Evolutionary conservation across 2,329 filamentous ascomycete genomes (phyloP).

Genomic region (Bimuria novae-zelandiae): DNA sequence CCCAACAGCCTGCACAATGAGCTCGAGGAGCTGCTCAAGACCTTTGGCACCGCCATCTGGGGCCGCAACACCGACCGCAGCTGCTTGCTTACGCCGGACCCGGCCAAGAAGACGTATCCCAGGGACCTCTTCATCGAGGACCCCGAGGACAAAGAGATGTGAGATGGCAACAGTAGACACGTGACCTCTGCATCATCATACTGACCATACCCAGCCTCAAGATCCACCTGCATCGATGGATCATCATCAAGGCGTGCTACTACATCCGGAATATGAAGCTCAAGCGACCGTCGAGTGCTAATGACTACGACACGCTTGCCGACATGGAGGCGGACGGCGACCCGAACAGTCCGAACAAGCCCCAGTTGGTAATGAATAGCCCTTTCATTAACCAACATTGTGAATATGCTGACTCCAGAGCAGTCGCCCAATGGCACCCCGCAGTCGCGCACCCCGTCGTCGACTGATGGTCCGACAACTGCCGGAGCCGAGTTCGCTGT

Average conservation of each 20-base stretch:
- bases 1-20: constrained; percentile 36
- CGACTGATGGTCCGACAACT: constrained; percentile 18
- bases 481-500: constrained; percentile 28
- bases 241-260: constrained; percentile 47
- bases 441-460: constrained; percentile 32
- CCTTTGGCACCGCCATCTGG: constrained; percentile 43
- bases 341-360: constrained; percentile 18
- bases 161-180: constrained; percentile 11
- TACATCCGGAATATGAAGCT: constrained; percentile 46
- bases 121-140: constrained; percentile 41
- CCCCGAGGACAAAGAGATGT: constrained; percentile 40
- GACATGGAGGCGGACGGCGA: constrained; percentile 36
- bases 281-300: constrained; percentile 36
- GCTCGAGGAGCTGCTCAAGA: constrained; percentile 39
- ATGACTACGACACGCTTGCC: constrained; percentile 36
- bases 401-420: constrained; percentile 18
- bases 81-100: constrained; percentile 38
- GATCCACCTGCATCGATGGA: constrained; percentile 45
- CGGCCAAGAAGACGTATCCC: constrained; percentile 42
- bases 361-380: constrained; percentile 16
- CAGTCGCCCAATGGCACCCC: constrained; percentile 40
- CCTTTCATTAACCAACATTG: neutral
- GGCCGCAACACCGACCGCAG: constrained; percentile 39
- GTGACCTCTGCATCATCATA: neutral
- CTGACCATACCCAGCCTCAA: constrained; percentile 34